A percentile compares a stretch with the other conserved stretches of the same genome.
Evolutionary conservation across 805 yeast species (phyloP).

Genomic region (Kodamaea lidongshanica): DNA sequence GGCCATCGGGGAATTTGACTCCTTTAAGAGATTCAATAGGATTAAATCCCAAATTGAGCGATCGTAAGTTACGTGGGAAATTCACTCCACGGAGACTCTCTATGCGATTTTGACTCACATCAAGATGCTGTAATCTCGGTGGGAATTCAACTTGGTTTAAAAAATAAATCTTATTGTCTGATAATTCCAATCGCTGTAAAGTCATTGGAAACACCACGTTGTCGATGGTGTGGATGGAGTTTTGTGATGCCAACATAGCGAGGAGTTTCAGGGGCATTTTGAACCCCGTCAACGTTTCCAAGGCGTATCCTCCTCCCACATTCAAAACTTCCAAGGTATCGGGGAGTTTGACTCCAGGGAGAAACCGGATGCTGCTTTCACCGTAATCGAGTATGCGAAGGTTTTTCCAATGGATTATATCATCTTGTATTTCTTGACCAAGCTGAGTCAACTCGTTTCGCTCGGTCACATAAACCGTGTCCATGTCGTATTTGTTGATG

Average conservation of each 20-base stretch:
- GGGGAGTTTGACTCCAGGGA: constrained; percentile 37
- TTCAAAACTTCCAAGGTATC: constrained; percentile 32
- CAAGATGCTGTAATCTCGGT: constrained; percentile 20
- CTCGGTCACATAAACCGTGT: constrained; percentile 30
- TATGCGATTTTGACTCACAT: constrained; percentile 35
- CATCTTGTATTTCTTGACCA: constrained; percentile 34
- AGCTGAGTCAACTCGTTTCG: constrained; percentile 25
- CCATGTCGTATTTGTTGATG: constrained; percentile 31
- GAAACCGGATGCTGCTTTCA: constrained; percentile 28
- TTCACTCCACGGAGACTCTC: constrained; percentile 32
- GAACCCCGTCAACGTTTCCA: constrained; percentile 36
- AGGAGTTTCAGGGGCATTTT: constrained; percentile 30
- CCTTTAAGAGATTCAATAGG: constrained; percentile 41
- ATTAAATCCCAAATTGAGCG: constrained; percentile 29
- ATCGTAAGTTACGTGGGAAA: constrained; percentile 29
- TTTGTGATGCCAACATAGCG: constrained; percentile 27
- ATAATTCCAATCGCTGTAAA: constrained; percentile 28
- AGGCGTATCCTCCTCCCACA: constrained; percentile 34
- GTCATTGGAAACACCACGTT: constrained; percentile 29
- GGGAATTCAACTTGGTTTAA: constrained; percentile 37
- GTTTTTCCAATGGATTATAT: constrained; percentile 29
- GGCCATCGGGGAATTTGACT: constrained; percentile 32
- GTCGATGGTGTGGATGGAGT: constrained; percentile 31
- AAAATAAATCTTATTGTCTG: constrained; percentile 34
- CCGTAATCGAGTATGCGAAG: constrained; percentile 32